Conservation (phyloP, 768 basidiomycete genomes). For the Daedaleopsis sinensis region DNA sequence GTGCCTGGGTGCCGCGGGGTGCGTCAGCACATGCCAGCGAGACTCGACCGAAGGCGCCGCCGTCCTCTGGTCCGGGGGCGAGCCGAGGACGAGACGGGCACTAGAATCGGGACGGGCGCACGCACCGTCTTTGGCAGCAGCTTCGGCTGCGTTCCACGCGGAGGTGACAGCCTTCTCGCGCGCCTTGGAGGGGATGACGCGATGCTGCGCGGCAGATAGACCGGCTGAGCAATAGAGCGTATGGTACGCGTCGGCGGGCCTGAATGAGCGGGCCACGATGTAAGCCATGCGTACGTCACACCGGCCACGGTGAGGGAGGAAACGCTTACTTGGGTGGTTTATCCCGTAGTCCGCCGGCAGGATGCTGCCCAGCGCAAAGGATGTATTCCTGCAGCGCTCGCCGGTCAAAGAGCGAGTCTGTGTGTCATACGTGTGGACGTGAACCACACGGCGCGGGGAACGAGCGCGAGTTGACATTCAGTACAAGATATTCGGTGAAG, state of each 20-base stretch:
- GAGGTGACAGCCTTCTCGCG: constrained; percentile 20
- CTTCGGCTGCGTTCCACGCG: constrained; percentile 21
- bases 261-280: constrained; percentile 30
- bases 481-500: background rate
- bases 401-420: constrained; percentile 58
- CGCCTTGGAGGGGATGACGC: constrained; percentile 39
- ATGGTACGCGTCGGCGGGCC: constrained; percentile 93
- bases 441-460: background rate
- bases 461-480: background rate
- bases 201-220: constrained; percentile 86
- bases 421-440: background rate
- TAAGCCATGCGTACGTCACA: no score
- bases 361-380: constrained; percentile 82
- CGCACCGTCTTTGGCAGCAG: constrained; percentile 15
- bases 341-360: constrained; percentile 86
- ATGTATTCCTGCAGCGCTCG: constrained; percentile 86
- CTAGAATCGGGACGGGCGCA: constrained; percentile 16
- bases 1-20: constrained; percentile 10
- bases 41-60: background rate
- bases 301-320: background rate
- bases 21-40: background rate
- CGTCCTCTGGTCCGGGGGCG: background rate
- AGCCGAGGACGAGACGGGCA: background rate
- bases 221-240: constrained; percentile 93
- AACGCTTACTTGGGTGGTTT: constrained; percentile 88